These are phyloP conservation scores for Gracilaria domingensis DNA, from an alignment of 23 red algal genomes.

Conservation along the genomic window DNA sequence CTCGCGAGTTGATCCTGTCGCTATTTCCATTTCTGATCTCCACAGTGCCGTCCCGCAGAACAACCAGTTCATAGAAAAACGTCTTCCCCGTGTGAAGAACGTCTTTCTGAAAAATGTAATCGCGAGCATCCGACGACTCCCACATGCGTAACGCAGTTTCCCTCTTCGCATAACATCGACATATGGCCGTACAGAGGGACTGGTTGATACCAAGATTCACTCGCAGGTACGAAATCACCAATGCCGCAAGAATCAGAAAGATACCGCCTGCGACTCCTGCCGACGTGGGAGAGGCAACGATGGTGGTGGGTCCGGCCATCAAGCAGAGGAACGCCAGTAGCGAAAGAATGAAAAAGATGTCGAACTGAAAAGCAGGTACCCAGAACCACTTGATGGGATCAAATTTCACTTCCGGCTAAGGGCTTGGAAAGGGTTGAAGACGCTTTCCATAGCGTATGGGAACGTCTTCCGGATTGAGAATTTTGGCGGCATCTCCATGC, in stretches of 20 bases:
- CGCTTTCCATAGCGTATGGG: not conserved
- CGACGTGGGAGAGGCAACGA: not conserved
- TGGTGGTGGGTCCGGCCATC: too few species aligned
- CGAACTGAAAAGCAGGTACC: not conserved
- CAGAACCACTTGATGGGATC: constrained; percentile 6
- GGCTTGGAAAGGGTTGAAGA: not conserved
- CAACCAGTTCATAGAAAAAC: not conserved
- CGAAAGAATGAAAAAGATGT: not conserved
- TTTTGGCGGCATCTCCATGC: not conserved
- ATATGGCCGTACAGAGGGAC: not conserved
- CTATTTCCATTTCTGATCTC: not conserved
- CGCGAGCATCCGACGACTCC: not conserved
- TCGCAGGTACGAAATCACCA: not conserved
- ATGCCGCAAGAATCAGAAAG: not conserved
- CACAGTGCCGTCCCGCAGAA: not conserved
- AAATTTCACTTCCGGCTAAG: not conserved
- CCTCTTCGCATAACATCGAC: constrained; percentile 11
- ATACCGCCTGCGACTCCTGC: not conserved
- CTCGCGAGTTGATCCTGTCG: too few species aligned
- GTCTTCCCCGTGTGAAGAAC: not conserved
- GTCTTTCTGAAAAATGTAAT: not conserved
- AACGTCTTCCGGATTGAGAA: not conserved
- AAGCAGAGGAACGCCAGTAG: not conserved
- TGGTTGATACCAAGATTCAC: constrained; percentile 17
- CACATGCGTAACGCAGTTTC: not conserved